Conservation (phyloP, 306 rosid genomes). For the Morella rubra region DNA sequence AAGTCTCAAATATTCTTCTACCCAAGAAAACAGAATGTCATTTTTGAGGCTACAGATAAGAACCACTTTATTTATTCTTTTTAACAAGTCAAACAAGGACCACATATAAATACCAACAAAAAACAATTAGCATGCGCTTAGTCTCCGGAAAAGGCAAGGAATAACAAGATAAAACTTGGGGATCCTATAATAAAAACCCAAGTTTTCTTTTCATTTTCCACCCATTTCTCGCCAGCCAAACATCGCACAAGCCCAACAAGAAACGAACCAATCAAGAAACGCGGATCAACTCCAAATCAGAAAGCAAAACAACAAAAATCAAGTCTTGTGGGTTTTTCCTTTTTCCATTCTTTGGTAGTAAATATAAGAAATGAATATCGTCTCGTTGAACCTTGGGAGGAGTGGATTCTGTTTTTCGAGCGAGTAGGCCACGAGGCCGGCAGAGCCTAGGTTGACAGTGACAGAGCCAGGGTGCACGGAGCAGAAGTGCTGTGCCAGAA, state of each 20-base stretch:
- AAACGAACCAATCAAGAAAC: neutral
- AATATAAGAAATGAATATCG: neutral
- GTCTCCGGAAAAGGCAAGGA: neutral
- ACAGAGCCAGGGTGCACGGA: slow-evolving; percentile 68
- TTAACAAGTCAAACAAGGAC: neutral
- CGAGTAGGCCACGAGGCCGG: slow-evolving; percentile 63
- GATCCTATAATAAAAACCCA: neutral
- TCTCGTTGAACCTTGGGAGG: slow-evolving; percentile 65
- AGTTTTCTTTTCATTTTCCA: neutral
- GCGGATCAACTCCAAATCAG: slow-evolving; percentile 1
- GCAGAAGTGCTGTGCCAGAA: slow-evolving; percentile 58
- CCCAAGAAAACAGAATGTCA: neutral
- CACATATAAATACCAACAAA: neutral
- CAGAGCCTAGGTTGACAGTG: slow-evolving; percentile 65
- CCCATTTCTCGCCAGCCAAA: neutral
- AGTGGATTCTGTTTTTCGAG: slow-evolving; percentile 66
- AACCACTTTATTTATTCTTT: neutral
- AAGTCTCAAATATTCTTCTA: neutral
- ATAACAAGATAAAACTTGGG: neutral
- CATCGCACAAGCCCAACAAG: neutral
- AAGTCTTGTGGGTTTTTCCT: neutral
- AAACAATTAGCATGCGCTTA: neutral
- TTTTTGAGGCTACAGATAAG: neutral
- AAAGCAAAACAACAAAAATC: slow-evolving; percentile 1
- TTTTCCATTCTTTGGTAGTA: neutral